Base-by-base conservation (phyloP, 805 yeast genomes). In the Alloascoidea africana region DNA sequence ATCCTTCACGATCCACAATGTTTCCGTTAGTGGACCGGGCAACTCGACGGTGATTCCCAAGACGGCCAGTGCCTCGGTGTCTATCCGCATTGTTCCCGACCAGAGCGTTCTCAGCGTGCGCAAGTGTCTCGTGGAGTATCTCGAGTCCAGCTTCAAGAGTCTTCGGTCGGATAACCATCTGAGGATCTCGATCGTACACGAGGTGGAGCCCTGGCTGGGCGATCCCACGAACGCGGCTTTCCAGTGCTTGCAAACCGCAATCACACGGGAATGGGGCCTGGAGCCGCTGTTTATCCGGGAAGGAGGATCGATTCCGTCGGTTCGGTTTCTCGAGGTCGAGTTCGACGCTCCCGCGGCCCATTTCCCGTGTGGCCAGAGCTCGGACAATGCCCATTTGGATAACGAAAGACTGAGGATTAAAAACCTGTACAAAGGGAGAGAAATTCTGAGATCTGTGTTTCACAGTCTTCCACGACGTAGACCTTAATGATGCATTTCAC, bases 121-220 rank as follows among this genome's bases (percentile, higher is more conserved):
- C 46, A 38, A 45, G 2, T 51, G 63, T 17, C 60, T 87, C 14
- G 56, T 64, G 1, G 39, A 52, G 0, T 75, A 65, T 47, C 46
- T 91, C 34, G 46, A 56, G 0, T 45, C 58, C 0, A 52, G 60
- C 33, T 89, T 85, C 46, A 47, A 52, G 0, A 49, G 51, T 11
- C 54, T 84, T 19, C 49, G 63, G 2, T 68, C 91, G 0, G 70
- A 68, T 4, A 91, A 91, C 53, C 65, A 68, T 18, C 48, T 89
- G 27, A 54, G 58, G 8, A 59, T 87, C 15, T 62, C 67, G 16
- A 66, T 87, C 33, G 66, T 76, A 41, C 86, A 85, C 50, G 89
- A 81, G 50, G 94, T 95, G 0, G 96, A 87, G 48, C 94, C 96
- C 2, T 89, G 98, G 98, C 60, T 89, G 5, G 97, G 96, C 3